Conservation (phyloP, 345 rosid genomes). For the Salix suchowensis region DNA sequence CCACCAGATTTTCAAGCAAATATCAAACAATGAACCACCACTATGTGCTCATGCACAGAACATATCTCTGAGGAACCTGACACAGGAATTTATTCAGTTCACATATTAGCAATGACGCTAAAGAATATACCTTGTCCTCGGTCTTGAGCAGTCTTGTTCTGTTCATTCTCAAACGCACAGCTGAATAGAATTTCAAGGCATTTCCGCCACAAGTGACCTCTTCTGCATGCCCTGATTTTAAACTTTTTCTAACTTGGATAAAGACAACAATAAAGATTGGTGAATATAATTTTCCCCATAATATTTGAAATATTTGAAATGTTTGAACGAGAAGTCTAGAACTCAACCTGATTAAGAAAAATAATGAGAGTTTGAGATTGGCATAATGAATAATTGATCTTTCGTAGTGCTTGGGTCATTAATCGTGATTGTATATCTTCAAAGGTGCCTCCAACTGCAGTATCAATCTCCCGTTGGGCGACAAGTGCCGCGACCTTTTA, state of each 20-base stretch:
- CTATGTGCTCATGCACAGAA: neutral
- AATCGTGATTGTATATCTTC: slow-evolving; percentile 59
- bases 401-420: slow-evolving; percentile 80
- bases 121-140: slow-evolving; percentile 46
- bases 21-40: neutral
- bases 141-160: slow-evolving; percentile 59
- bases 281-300: neutral
- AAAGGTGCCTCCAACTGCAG: slow-evolving; percentile 36
- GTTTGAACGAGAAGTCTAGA: neutral
- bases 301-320: neutral
- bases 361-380: slow-evolving; percentile 60
- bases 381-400: slow-evolving; percentile 59
- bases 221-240: slow-evolving; percentile 36
- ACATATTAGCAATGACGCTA: neutral
- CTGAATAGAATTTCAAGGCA: slow-evolving; percentile 83
- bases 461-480: slow-evolving; percentile 71
- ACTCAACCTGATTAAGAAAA: slow-evolving; percentile 80
- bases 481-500: slow-evolving; percentile 89
- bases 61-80: neutral
- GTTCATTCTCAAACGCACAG: slow-evolving; percentile 76
- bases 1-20: neutral
- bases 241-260: slow-evolving; percentile 54
- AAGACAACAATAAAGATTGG: neutral
- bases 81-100: neutral
- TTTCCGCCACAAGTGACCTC: slow-evolving; percentile 94